Percentiles rank a stretch among this genome's conserved stretches.
phyloP scores from a whole-genome alignment of 164 flowering plant species.

The Liriodendron chinense region DNA sequence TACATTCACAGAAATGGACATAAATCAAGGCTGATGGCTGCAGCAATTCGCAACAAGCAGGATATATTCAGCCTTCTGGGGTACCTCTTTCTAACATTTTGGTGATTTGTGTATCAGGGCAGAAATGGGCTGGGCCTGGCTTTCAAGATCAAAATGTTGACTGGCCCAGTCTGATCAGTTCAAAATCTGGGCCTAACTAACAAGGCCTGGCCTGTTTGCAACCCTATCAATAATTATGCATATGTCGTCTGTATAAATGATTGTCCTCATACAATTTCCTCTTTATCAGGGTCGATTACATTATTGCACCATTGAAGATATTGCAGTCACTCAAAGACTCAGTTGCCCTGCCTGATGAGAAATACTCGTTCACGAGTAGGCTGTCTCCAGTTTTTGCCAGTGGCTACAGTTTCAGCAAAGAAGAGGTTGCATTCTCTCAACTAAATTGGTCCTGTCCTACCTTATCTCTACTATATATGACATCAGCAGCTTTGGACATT shows the following conservation, averaged over 20 bases:
- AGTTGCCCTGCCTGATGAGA: constrained; percentile 66
- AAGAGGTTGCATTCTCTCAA: constrained; percentile 55
- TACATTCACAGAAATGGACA: constrained; percentile 92
- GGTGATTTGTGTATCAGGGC: background rate
- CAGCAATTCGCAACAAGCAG: constrained; percentile 97
- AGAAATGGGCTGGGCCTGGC: background rate
- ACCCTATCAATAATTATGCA: too few relatives aligned
- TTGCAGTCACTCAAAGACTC: constrained; percentile 90
- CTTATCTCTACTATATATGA: background rate
- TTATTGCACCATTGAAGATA: constrained; percentile 87
- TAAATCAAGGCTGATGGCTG: constrained; percentile 93
- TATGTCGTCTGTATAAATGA: too few relatives aligned
- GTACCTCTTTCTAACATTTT: constrained; percentile 27
- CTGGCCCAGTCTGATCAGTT: background rate
- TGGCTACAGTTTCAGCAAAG: constrained; percentile 54
- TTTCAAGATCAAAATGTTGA: background rate
- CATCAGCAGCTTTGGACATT: too few relatives aligned
- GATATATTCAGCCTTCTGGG: constrained; percentile 88
- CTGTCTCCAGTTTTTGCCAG: constrained; percentile 70
- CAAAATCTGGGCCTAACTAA: background rate
- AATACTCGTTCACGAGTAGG: constrained; percentile 71
- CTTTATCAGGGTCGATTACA: constrained; percentile 77
- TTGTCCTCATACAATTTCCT: background rate
- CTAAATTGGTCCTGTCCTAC: background rate
- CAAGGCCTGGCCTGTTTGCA: background rate